Percentiles rank a stretch among this genome's conserved stretches.
These are phyloP conservation scores for Exophiala lecanii-corni DNA, from an alignment of 2,329 filamentous ascomycete species.

Conservation along the genomic window DNA sequence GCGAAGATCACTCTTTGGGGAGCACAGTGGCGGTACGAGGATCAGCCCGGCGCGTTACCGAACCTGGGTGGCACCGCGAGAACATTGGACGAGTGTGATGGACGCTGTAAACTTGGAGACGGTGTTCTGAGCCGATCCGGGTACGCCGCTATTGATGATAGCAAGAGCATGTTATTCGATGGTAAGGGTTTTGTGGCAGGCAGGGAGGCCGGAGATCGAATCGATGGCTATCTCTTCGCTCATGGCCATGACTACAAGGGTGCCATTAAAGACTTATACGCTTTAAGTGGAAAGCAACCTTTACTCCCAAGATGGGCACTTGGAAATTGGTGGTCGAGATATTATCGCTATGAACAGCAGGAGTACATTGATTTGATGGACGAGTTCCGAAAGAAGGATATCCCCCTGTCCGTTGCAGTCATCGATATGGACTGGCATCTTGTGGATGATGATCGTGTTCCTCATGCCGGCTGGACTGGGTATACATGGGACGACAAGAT, in stretches of 20 bases:
- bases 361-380: conserved; percentile 58
- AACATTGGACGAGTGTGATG: conserved; percentile 53
- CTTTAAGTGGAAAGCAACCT: conserved; percentile 54
- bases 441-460: conserved; percentile 45
- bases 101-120: conserved; percentile 45
- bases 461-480: conserved; percentile 54
- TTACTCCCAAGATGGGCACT: conserved; percentile 54
- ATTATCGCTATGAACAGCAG: conserved; percentile 53
- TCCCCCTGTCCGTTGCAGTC: conserved; percentile 57
- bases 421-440: conserved; percentile 66
- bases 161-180: conserved; percentile 54
- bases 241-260: conserved; percentile 55
- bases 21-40: conserved; percentile 51
- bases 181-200: conserved; percentile 49
- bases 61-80: conserved; percentile 49
- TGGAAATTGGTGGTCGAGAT: conserved; percentile 64
- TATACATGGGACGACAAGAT: conserved; percentile 59
- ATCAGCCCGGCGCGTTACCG: conserved; percentile 28
- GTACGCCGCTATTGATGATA: conserved; percentile 52
- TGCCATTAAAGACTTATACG: conserved; percentile 52
- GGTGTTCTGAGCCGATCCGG: conserved; percentile 51
- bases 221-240: conserved; percentile 57
- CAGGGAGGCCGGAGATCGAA: conserved; percentile 33
- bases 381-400: conserved; percentile 45
- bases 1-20: conserved; percentile 40